These are phyloP conservation scores for Physcomitrium patens DNA, from an alignment of 225 moss, liverwort and hornwort genomes.

Conservation along the genomic window DNA sequence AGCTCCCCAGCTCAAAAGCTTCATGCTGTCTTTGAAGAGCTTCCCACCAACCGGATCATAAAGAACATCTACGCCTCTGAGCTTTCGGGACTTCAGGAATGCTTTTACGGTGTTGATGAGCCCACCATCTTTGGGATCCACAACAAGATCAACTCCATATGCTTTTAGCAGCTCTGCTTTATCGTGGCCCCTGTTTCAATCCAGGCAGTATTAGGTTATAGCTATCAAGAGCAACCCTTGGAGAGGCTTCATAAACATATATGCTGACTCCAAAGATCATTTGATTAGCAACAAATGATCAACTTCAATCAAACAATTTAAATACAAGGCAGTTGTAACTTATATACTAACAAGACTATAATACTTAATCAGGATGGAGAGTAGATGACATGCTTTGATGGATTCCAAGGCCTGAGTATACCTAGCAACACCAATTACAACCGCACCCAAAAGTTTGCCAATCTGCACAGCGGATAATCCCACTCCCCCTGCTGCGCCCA, in stretches of 20 bases:
- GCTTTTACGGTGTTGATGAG: slow-evolving; percentile 73
- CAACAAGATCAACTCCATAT: slow-evolving; percentile 82
- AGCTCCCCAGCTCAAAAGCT: slow-evolving; percentile 84
- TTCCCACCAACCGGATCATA: slow-evolving; percentile 97
- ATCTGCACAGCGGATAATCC: slow-evolving; percentile 95
- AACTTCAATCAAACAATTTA: not conserved
- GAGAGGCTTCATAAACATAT: not conserved
- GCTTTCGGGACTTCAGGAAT: slow-evolving; percentile 70
- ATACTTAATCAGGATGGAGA: not conserved
- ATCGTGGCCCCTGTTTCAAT: slow-evolving; percentile 69
- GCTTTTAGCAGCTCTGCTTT: slow-evolving; percentile 71
- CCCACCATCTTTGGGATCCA: slow-evolving; percentile 76
- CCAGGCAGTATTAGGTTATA: not conserved
- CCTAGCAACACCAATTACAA: slow-evolving; percentile 96
- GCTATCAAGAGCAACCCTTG: slow-evolving; percentile 10
- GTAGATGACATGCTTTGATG: not conserved
- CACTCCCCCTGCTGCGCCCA: slow-evolving; percentile 94
- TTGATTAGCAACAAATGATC: not conserved
- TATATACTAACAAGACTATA: not conserved
- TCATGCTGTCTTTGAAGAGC: slow-evolving; percentile 91
- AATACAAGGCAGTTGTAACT: not conserved
- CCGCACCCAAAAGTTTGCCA: slow-evolving; percentile 88
- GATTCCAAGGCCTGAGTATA: slow-evolving; percentile 16
- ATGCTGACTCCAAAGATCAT: not conserved
- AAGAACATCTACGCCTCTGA: slow-evolving; percentile 82